These are phyloP conservation scores for Colletotrichum musae DNA, from an alignment of 2,329 filamentous ascomycete species.

Conservation along the genomic window DNA sequence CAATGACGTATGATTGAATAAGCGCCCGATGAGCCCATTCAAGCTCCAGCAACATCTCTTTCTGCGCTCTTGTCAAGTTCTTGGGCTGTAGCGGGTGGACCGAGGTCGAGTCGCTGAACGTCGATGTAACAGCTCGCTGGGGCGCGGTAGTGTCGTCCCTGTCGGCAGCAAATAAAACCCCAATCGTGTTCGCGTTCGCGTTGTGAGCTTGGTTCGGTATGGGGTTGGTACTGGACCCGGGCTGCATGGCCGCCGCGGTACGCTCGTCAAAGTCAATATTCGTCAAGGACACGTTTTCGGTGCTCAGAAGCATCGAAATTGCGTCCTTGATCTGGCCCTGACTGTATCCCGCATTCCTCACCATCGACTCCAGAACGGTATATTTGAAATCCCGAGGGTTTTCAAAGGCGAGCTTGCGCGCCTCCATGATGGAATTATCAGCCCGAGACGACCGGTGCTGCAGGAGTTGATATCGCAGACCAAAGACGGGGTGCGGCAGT, in stretches of 20 bases:
- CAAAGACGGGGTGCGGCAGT: constrained; percentile 53
- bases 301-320: constrained; percentile 52
- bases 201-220: constrained; percentile 9
- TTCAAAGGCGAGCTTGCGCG: constrained; percentile 44
- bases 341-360: constrained; percentile 53
- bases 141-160: constrained; percentile 24
- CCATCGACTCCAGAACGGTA: constrained; percentile 54
- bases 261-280: constrained; percentile 53
- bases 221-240: not conserved
- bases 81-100: constrained; percentile 63
- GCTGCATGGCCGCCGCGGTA: constrained; percentile 25
- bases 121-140: constrained; percentile 33
- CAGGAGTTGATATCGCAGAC: constrained; percentile 37
- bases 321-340: constrained; percentile 50
- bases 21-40: constrained; percentile 79
- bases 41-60: constrained; percentile 77
- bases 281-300: constrained; percentile 50
- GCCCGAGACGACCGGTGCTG: constrained; percentile 23
- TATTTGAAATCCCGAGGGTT: constrained; percentile 49
- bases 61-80: constrained; percentile 73
- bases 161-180: not conserved
- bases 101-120: constrained; percentile 41
- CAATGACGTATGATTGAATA: constrained; percentile 76
- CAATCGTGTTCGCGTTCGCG: constrained; percentile 42
- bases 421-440: constrained; percentile 40